phyloP scores from a whole-genome alignment of 768 basidiomycete species.

The Collybia nuda region DNA sequence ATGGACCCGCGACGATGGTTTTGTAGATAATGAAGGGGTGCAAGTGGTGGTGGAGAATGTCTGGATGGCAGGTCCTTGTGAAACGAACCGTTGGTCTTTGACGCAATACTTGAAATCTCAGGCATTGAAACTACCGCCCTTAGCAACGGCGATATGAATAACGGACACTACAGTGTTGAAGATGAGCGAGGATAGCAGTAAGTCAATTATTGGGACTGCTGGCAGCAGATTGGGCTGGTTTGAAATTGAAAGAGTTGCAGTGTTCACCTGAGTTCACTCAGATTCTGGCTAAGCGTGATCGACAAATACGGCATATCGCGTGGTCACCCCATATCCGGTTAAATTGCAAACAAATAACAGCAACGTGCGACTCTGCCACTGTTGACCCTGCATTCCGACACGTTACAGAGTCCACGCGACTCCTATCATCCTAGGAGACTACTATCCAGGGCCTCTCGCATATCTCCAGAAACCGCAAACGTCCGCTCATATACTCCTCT shows the following conservation, averaged over 20 bases:
- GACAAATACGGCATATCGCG: conserved; percentile 28
- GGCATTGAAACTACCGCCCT: conserved; percentile 5
- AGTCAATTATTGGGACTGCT: no score
- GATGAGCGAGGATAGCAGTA: neutral
- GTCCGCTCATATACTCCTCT: conserved; percentile 38
- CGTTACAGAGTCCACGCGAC: conserved; percentile 14
- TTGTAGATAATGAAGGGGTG: conserved; percentile 77
- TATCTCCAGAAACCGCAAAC: conserved; percentile 36
- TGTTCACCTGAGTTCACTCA: conserved; percentile 4
- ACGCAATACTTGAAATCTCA: neutral
- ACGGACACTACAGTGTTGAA: conserved; percentile 6
- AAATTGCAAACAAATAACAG: conserved; percentile 35
- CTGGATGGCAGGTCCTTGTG: conserved; percentile 32
- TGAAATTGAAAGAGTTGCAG: conserved; percentile 4
- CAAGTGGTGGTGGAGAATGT: conserved; percentile 60
- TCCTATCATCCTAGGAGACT: conserved; percentile 18
- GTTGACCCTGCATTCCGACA: conserved; percentile 12
- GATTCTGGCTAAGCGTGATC: conserved; percentile 19
- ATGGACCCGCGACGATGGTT: conserved; percentile 82
- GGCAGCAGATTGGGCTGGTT: neutral
- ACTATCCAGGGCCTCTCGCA: conserved; percentile 29
- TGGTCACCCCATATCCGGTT: conserved; percentile 35
- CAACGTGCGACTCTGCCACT: conserved; percentile 25
- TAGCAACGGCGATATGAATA: conserved; percentile 9
- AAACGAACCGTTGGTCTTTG: conserved; percentile 20